Conservation (phyloP, 305 asterid genomes). For the Solanum chacoense region DNA sequence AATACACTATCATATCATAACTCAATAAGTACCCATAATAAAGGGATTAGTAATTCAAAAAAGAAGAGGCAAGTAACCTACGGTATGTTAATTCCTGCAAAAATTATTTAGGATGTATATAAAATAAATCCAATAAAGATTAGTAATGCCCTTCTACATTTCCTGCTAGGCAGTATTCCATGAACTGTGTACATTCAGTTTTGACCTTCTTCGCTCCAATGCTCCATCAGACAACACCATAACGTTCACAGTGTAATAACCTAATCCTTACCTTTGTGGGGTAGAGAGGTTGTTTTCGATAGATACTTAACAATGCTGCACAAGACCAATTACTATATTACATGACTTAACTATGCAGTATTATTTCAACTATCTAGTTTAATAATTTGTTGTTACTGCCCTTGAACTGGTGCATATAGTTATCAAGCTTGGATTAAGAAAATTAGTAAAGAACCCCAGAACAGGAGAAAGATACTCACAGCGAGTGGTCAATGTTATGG, state of each 20-base stretch:
- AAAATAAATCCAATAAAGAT: not conserved
- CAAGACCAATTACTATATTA: not conserved
- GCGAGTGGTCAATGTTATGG: slow-evolving; percentile 25
- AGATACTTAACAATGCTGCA: not conserved
- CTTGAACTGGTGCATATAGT: slow-evolving; percentile 23
- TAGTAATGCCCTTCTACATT: slow-evolving; percentile 28
- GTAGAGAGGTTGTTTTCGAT: not conserved
- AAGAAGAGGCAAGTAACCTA: not conserved
- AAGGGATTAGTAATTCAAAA: not conserved
- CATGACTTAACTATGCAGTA: not conserved
- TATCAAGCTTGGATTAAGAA: slow-evolving; percentile 21
- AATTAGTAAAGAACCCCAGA: not conserved
- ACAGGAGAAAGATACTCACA: slow-evolving; percentile 26
- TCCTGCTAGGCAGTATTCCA: slow-evolving; percentile 46
- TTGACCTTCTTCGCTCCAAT: slow-evolving; percentile 58
- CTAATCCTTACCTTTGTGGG: not conserved
- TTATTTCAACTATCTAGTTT: not conserved
- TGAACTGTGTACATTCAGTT: slow-evolving; percentile 52
- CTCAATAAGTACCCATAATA: not conserved
- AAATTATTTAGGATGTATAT: no score
- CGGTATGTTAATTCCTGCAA: not conserved
- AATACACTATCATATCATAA: not conserved
- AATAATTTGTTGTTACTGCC: slow-evolving; percentile 23
- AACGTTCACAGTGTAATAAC: not conserved
- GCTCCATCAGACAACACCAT: slow-evolving; percentile 24